Evolutionary conservation across 2,329 filamentous ascomycete species (phyloP), one percentile per base, ranked within the genome.

Genomic region (Geosmithia flava): DNA sequence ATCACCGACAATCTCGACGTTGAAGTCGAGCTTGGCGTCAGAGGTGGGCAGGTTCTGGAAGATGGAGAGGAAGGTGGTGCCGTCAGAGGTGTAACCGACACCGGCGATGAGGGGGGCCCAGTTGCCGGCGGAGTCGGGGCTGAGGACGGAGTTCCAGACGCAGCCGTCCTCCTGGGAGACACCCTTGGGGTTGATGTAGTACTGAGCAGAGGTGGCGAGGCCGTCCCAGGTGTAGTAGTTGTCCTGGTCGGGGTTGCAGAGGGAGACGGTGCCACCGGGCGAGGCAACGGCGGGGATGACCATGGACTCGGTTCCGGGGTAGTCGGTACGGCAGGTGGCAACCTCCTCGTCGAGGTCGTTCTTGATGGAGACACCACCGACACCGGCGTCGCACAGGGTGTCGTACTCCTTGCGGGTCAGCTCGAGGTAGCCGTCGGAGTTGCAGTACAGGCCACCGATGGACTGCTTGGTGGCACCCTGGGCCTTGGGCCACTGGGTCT

Each of bases 111-210:
- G 69, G 29, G 93, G 90, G 45, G 93, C 83, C 76, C 78, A 95
- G 78, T 98, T 96, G 55, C 93, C 81, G 50, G 80, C 71, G 19
- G 73, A 73, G 47, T 77, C 71, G 40, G 69, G 65, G 56, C 69
- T 66, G 17, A 54, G 56, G 20, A 57, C n/a, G 61, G 70, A 74
- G 54, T 62, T 63, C 93, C 93, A 97, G 50, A 76, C 67, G 69
- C 93, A 98, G 46, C 79, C 86, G 13, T 90, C 68, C 54, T 80
- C 63, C 50, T 80, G 68, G 17, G 67, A 58, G 47, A 85, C 71
- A 51, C 88, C 89, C 56, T 79, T 75, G 58, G 85, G 85, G 78
- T 97, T 97, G 68, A 97, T 78, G 64, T 98, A 98, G 77, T 95
- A 97, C 70, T 97, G 93, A 43, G 90, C 90, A 45, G 87, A 90